Evolutionary conservation across 1,284 basidiomycete species (phyloP).

Genomic region (Ceratobasidium theobromae): DNA sequence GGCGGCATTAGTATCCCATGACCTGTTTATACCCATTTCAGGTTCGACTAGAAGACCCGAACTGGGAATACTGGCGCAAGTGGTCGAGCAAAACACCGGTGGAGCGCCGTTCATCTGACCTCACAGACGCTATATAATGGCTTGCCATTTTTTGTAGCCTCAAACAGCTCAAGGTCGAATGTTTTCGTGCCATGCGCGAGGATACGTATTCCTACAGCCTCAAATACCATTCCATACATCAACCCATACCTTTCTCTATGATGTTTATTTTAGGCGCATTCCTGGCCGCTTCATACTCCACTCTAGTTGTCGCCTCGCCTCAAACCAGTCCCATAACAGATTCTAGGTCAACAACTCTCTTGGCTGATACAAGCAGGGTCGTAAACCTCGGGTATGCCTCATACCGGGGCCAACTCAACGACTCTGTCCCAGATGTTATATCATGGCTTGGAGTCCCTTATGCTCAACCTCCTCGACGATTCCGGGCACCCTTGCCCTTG

Average conservation of each 20-base stretch:
- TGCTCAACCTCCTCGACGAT: slow-evolving; percentile 50
- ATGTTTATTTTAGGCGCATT: no score
- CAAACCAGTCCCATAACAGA: neutral
- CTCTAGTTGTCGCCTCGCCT: neutral
- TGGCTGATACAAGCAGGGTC: neutral
- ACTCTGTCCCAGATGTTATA: slow-evolving; percentile 43
- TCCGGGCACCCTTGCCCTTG: slow-evolving; percentile 45
- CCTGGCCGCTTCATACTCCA: no score
- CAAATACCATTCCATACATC: no score
- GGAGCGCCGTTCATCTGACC: no score
- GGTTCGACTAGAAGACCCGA: neutral
- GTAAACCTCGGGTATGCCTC: slow-evolving; percentile 39
- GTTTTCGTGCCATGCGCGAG: no score
- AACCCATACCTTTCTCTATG: no score
- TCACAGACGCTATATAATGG: no score
- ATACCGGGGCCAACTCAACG: slow-evolving; percentile 53
- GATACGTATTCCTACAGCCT: no score
- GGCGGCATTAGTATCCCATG: neutral
- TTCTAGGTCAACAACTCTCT: neutral
- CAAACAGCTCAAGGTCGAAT: no score
- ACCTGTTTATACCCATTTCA: neutral
- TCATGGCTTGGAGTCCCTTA: slow-evolving; percentile 56
- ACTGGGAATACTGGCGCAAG: no score
- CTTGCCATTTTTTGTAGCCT: no score
- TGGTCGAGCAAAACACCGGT: neutral